Percentiles rank a stretch among this genome's conserved stretches.
phyloP scores from a whole-genome alignment of 176 grass and related monocot genomes.

The Oryza meyeriana region DNA sequence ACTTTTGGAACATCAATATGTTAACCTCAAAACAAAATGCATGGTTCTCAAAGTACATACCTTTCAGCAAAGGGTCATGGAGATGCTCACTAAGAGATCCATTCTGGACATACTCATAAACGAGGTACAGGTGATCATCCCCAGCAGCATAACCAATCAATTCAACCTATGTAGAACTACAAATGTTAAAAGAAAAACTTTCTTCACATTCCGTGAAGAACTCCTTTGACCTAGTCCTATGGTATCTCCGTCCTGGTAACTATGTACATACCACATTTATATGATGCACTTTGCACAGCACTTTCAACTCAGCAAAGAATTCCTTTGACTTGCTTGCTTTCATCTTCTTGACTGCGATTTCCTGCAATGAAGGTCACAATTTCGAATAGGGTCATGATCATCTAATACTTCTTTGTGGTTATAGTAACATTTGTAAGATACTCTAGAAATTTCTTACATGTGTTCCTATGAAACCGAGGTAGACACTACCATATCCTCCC shows the following conservation, averaged over 20 bases:
- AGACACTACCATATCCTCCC: conserved; percentile 72
- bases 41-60: conserved; percentile 16
- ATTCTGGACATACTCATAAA: conserved; percentile 76
- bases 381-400: background rate
- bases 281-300: conserved; percentile 75
- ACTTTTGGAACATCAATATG: background rate
- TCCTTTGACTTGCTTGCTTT: conserved; percentile 73
- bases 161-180: conserved; percentile 50
- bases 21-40: background rate
- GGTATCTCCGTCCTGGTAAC: background rate
- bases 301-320: conserved; percentile 72
- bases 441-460: conserved; percentile 36
- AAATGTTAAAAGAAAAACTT: background rate
- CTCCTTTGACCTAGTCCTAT: too few relatives aligned
- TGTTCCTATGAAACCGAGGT: conserved; percentile 52
- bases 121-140: conserved; percentile 58
- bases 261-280: conserved; percentile 58
- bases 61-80: conserved; percentile 69
- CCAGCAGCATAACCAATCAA: conserved; percentile 72
- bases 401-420: conserved; percentile 1
- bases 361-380: conserved; percentile 20
- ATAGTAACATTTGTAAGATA: background rate
- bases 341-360: conserved; percentile 79
- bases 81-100: conserved; percentile 73
- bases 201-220: background rate